Evolutionary conservation across 1,284 basidiomycete genomes (phyloP), one percentile per base, ranked within the genome.

Genomic region (Phaffia rhodozyma): DNA sequence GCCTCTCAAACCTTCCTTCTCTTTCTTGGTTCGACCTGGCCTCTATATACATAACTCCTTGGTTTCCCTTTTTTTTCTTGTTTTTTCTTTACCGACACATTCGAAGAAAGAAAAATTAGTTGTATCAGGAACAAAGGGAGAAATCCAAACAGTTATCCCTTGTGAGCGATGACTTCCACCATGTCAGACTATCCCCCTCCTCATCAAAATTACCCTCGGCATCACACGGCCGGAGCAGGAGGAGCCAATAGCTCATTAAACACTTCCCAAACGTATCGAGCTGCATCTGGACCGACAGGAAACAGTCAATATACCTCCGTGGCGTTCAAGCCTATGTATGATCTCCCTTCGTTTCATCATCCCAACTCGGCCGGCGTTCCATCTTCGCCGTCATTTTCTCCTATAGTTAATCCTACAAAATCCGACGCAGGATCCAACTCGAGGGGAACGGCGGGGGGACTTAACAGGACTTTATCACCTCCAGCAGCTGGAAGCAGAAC

Each of bases 291-390:
- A 43, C 38, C 13, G 13, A 16, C 38, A 16, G 38, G 5, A 43
- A 43, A 43, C 13, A 43, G 38, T 43, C 38, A 43, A 43, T 16
- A 43, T 43, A 43, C 38, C 5, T 7, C 38, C 38, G 29, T 3
- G 25, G 34, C 25, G 5, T 64, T 64, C 58, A 60, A 56, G 27
- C 58, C 63, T 21, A 49, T 58, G 60, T 66, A 66, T 49, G 64
- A 66, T 32, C 55, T 66, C 1, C 64, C 64, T 16, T 59, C 63
- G 2, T 49, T 32, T 6, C 25, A 60, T n/a, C 43, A 50, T 9
- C 55, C 55, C n/a, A 52, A 60, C n/a, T 29, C 52, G 16, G 32
- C 63, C 9, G 23, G 54, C 20, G 38, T 27, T 3, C 53, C 56
- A 11, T 27, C 47, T 29, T 21, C 59, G 29, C 18, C 25, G 2